Percentiles rank a stretch among this genome's conserved stretches.
Conservation (phyloP, 192 early-diverging fungal genomes). For the Rhizophagus prolifer region DNA sequence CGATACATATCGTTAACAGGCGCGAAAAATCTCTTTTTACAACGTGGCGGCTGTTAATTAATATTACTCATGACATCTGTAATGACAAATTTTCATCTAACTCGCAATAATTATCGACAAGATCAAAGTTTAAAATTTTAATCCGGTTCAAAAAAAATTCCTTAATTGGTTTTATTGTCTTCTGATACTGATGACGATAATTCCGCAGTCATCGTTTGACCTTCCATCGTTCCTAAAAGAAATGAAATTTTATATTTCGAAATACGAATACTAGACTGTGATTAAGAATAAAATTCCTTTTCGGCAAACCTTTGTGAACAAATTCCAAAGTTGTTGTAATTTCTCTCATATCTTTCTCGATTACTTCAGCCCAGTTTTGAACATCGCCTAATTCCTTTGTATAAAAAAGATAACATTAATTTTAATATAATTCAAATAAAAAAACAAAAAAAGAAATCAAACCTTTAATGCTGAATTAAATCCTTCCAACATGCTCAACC, state of each 20-base stretch:
- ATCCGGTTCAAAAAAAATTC: too few species aligned
- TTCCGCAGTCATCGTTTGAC: background rate
- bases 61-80: too few species aligned
- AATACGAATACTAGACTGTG: background rate
- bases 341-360: slow-evolving; percentile 80
- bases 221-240: background rate
- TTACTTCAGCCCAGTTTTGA: slow-evolving; percentile 80
- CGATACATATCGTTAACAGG: too few species aligned
- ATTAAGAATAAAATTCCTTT: background rate
- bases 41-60: too few species aligned
- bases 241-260: background rate
- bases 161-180: background rate
- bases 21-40: too few species aligned
- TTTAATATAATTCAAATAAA: background rate
- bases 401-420: background rate
- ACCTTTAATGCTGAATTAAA: slow-evolving; percentile 82
- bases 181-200: background rate
- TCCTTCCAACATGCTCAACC: slow-evolving; percentile 72
- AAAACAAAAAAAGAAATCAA: background rate
- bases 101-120: too few species aligned
- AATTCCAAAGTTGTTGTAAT: slow-evolving; percentile 65
- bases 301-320: slow-evolving; percentile 26
- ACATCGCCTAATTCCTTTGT: slow-evolving; percentile 82
- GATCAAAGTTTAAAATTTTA: too few species aligned
- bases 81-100: too few species aligned